A percentile compares a stretch with the other conserved stretches of the same genome.
These are phyloP conservation scores for Monosporozyma unispora DNA, from an alignment of 805 yeast genomes.

Conservation along the genomic window DNA sequence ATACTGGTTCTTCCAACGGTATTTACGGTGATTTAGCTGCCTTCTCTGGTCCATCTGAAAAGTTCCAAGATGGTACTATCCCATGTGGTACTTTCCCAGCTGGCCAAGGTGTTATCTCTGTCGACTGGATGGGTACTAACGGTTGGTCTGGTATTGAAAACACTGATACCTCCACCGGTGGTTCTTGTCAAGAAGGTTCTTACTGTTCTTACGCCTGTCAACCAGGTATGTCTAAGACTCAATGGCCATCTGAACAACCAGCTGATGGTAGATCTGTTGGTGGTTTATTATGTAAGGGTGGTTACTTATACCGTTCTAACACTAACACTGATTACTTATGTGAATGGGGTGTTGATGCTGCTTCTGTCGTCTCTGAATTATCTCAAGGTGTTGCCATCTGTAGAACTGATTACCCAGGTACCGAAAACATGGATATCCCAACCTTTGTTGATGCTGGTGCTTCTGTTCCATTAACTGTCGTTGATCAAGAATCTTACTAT, in stretches of 20 bases:
- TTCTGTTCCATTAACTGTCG: constrained; percentile 64
- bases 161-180: constrained; percentile 48
- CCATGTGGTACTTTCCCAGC: constrained; percentile 62
- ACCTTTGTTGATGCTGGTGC: constrained; percentile 70
- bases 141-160: constrained; percentile 39
- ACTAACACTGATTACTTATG: constrained; percentile 61
- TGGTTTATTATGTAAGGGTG: constrained; percentile 80
- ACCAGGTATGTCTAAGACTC: constrained; percentile 98
- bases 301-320: constrained; percentile 81
- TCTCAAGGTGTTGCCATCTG: constrained; percentile 73
- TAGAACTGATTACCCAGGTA: constrained; percentile 99
- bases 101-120: constrained; percentile 62
- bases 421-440: constrained; percentile 97
- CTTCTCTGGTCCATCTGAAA: constrained; percentile 47
- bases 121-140: constrained; percentile 45
- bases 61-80: constrained; percentile 63
- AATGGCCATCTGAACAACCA: constrained; percentile 92
- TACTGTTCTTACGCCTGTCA: constrained; percentile 98
- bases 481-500: constrained; percentile 71
- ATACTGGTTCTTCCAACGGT: constrained; percentile 30
- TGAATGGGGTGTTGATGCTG: constrained; percentile 77
- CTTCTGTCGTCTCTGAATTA: constrained; percentile 60
- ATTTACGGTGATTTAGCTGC: constrained; percentile 52
- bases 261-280: constrained; percentile 88
- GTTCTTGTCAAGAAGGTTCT: constrained; percentile 74